phyloP scores from a whole-genome alignment of 805 yeast species.

The Candida fluviatilis region DNA sequence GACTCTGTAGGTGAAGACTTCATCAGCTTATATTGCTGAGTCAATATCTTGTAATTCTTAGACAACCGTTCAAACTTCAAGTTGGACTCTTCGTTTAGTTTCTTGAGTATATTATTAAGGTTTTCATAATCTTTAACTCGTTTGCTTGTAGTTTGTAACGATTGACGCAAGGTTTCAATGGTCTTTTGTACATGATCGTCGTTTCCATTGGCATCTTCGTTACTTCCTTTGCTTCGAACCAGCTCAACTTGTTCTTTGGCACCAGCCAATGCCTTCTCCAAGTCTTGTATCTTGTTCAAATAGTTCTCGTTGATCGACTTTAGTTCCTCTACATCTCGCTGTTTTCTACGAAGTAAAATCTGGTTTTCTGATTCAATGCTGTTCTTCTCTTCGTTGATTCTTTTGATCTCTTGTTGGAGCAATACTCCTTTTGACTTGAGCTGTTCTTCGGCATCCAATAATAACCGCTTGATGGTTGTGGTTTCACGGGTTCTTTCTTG shows the following conservation, averaged over 20 bases:
- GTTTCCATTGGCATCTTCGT: slow-evolving; percentile 2
- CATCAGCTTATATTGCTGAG: slow-evolving; percentile 51
- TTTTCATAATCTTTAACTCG: slow-evolving; percentile 55
- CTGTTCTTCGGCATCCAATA: slow-evolving; percentile 65
- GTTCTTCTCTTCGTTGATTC: slow-evolving; percentile 57
- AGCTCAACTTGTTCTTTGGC: slow-evolving; percentile 24
- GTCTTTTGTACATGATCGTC: slow-evolving; percentile 24
- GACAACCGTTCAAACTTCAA: slow-evolving; percentile 63
- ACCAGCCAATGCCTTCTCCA: slow-evolving; percentile 28
- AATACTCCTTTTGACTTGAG: slow-evolving; percentile 52
- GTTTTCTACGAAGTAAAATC: slow-evolving; percentile 47
- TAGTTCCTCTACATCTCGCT: slow-evolving; percentile 62
- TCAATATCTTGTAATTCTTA: slow-evolving; percentile 64
- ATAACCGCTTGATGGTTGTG: slow-evolving; percentile 60
- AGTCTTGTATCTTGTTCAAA: slow-evolving; percentile 33
- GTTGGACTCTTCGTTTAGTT: slow-evolving; percentile 61
- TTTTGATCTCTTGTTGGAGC: slow-evolving; percentile 46
- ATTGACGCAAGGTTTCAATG: slow-evolving; percentile 44
- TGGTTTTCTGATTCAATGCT: slow-evolving; percentile 53
- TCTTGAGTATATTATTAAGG: slow-evolving; percentile 50
- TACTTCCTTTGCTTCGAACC: slow-evolving; percentile 11
- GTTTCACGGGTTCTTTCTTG: slow-evolving; percentile 83
- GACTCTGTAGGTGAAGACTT: slow-evolving; percentile 4
- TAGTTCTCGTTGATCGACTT: slow-evolving; percentile 41
- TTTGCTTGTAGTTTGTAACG: slow-evolving; percentile 47